Base-by-base conservation (phyloP, 768 basidiomycete genomes). In the Sarcodon aspratus region DNA sequence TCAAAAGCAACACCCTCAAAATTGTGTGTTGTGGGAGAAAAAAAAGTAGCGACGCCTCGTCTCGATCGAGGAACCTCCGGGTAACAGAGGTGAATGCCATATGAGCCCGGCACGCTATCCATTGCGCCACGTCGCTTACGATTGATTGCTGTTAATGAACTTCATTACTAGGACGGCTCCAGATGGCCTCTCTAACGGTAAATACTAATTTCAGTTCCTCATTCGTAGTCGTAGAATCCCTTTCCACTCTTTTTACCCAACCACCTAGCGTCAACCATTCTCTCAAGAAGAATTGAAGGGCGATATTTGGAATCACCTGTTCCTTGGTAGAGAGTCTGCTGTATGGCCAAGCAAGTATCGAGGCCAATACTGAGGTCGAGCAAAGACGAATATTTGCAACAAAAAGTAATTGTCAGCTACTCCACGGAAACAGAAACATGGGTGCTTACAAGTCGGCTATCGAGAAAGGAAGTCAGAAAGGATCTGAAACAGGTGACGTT, bases 181-280 rank as follows among this genome's bases (percentile, higher is more conserved):
- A 27, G 5, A 27, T 3, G 21, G 21, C 3, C 21, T 27, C 21
- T 27, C 21, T 3, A 27, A 27, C 21, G 5, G 21, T 27, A 27
- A n/a, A 27, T 27, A 5, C 5, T 27, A 27, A 27, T 27, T n/a
- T 27, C 21, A 27, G 21, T 27, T 27, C 21, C 21, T 27, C 21
- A 27, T 27, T 27, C 53, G 58, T 96, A 96, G 54, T 94, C 90
- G 59, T 96, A 97, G 65, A 97, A 97, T 13, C 94, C 93, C 63
- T 85, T 91, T 4, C 93, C 92, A 50, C 78, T 89, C 73, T 95
- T 95, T 72, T 75, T 83, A 9, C 95, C 95, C 46, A 86, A 74
- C 88, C 89, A 98, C 45, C 85, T 82, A 15, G 95, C 95, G 60
- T 95, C 90, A 5, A 98, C 95, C 95, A 98, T 97, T 34, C 91